Conservation (phyloP, 768 basidiomycete species). For the Tylopilus intermedius region DNA sequence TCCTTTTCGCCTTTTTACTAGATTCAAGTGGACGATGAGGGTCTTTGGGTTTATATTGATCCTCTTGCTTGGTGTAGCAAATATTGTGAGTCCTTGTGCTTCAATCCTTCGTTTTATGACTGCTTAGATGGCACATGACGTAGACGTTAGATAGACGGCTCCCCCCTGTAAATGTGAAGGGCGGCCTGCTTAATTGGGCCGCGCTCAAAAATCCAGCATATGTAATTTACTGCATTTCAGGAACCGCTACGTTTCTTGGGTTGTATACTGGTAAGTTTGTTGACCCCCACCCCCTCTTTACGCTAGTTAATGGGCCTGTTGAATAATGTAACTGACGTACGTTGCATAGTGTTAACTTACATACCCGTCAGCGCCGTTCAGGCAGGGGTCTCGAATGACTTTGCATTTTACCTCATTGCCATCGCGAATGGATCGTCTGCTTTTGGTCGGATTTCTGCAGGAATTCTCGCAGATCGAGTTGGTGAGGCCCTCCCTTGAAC, state of each 20-base stretch:
- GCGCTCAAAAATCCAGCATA: conserved; percentile 48
- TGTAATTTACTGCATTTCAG: conserved; percentile 52
- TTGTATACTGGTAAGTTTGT: conserved; percentile 53
- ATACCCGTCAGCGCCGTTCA: conserved; percentile 52
- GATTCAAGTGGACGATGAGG: conserved; percentile 78
- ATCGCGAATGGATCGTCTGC: conserved; percentile 65
- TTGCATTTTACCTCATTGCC: conserved; percentile 61
- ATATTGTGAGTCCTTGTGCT: conserved; percentile 36
- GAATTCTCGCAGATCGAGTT: conserved; percentile 48
- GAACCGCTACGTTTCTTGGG: conserved; percentile 58
- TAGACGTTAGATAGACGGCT: conserved; percentile 42
- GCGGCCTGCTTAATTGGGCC: conserved; percentile 53
- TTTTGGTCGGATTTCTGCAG: conserved; percentile 54
- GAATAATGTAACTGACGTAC: neutral
- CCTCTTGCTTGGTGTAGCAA: conserved; percentile 46
- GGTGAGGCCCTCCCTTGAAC: conserved; percentile 32
- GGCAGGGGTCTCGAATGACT: conserved; percentile 43
- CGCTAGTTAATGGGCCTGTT: no score
- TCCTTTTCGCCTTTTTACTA: conserved; percentile 18
- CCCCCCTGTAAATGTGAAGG: conserved; percentile 47
- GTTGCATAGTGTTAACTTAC: conserved; percentile 57
- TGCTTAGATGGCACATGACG: neutral
- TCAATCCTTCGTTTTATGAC: neutral
- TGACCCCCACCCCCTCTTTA: neutral
- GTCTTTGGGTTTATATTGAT: conserved; percentile 62